Conservation (phyloP, 2,329 filamentous ascomycete genomes). For the Alternaria solani region DNA sequence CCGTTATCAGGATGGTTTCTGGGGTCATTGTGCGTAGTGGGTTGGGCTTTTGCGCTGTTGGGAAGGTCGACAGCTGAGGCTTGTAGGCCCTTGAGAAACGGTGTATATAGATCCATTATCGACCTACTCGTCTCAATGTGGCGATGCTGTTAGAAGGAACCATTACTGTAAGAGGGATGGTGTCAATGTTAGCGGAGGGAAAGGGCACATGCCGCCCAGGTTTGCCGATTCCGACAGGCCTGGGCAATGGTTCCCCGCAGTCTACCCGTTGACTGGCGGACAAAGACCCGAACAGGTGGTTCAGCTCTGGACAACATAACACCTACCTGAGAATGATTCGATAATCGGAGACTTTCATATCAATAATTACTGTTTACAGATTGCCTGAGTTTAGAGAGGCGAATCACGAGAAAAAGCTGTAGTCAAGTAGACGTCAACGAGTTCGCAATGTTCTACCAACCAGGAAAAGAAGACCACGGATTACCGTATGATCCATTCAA, state of each 20-base stretch:
- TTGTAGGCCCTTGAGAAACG: background rate
- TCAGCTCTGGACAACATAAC: background rate
- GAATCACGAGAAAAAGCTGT: background rate
- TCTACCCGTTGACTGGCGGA: conserved; percentile 1
- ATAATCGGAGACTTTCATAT: background rate
- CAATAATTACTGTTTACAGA: background rate
- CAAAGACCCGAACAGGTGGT: background rate
- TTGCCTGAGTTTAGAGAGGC: background rate
- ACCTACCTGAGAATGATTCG: background rate
- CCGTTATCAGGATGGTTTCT: conserved; percentile 83
- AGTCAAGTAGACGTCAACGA: background rate
- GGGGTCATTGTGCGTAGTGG: background rate
- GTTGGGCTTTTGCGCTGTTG: background rate
- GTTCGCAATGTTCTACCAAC: conserved; percentile 60
- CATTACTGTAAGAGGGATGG: conserved; percentile 5
- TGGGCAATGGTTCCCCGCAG: conserved; percentile 12
- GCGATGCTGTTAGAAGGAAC: background rate
- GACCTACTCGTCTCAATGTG: conserved; percentile 1
- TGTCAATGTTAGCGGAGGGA: background rate
- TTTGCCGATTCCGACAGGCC: conserved; percentile 4
- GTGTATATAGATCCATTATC: background rate
- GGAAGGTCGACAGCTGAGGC: background rate
- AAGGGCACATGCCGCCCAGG: background rate
- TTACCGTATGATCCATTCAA: conserved; percentile 66
- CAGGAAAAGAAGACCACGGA: conserved; percentile 61